These are phyloP conservation scores for Jaapia argillacea DNA, from an alignment of 768 basidiomycete species.

Conservation along the genomic window DNA sequence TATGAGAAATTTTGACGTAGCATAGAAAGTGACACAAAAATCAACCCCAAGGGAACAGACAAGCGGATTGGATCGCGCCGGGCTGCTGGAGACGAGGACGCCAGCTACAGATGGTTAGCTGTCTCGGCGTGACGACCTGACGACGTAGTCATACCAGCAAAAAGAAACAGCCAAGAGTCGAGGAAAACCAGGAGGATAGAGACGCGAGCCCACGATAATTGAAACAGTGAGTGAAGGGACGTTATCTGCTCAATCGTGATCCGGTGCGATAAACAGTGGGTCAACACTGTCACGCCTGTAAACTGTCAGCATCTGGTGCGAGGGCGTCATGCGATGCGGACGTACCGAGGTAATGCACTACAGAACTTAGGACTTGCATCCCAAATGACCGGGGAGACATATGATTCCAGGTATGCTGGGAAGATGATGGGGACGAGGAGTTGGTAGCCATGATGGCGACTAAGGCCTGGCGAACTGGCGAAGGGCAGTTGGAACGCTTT, in stretches of 20 bases:
- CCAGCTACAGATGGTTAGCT: slow-evolving; percentile 22
- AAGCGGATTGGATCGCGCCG: slow-evolving; percentile 23
- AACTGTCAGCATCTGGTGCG: background rate
- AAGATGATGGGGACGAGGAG: no score
- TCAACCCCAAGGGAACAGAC: slow-evolving; percentile 33
- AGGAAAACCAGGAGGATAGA: slow-evolving; percentile 30
- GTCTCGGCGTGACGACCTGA: background rate
- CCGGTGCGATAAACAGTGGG: slow-evolving; percentile 32
- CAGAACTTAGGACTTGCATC: background rate
- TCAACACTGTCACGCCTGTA: slow-evolving; percentile 19
- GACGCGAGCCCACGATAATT: slow-evolving; percentile 28
- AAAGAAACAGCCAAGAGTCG: slow-evolving; percentile 33
- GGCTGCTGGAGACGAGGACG: slow-evolving; percentile 32
- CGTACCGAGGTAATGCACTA: background rate
- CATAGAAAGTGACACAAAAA: slow-evolving; percentile 31
- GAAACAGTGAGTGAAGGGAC: slow-evolving; percentile 16
- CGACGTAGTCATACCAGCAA: slow-evolving; percentile 26
- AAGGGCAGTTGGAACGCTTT: no score
- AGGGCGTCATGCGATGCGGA: background rate
- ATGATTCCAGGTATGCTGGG: no score
- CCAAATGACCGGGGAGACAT: background rate
- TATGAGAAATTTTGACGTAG: no score
- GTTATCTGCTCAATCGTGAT: slow-evolving; percentile 20
- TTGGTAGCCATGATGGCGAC: no score
- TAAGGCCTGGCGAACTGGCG: no score